Percentiles rank a stretch among this genome's conserved stretches.
Conservation (phyloP, 177 flowering plant genomes). For the Vitis hybrid region DNA sequence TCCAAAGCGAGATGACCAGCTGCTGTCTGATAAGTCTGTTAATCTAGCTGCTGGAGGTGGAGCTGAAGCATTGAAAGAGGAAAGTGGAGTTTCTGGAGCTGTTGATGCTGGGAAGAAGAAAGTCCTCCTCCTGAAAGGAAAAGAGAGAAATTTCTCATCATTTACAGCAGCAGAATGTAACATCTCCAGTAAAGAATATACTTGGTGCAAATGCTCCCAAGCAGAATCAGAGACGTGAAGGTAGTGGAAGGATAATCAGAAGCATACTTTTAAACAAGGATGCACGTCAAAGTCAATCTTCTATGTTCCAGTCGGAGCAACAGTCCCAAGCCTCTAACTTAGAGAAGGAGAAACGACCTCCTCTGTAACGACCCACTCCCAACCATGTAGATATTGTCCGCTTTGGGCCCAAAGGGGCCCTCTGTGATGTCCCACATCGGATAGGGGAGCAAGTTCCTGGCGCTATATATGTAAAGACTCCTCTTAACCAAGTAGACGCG, state of each 20-base stretch:
- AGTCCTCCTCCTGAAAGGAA: slow-evolving; percentile 71
- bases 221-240: slow-evolving; percentile 63
- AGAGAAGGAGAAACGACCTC: slow-evolving; percentile 71
- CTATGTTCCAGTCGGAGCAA: slow-evolving; percentile 45
- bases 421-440: too few relatives aligned
- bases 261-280: slow-evolving; percentile 67
- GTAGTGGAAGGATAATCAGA: slow-evolving; percentile 62
- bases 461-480: too few relatives aligned
- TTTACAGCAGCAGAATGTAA: slow-evolving; percentile 31
- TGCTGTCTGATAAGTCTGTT: slow-evolving; percentile 41
- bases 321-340: slow-evolving; percentile 31
- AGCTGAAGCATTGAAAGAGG: slow-evolving; percentile 43
- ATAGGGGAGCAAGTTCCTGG: too few relatives aligned
- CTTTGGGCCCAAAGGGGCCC: too few relatives aligned
- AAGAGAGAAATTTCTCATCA: slow-evolving; percentile 56
- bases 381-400: too few relatives aligned
- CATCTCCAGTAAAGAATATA: slow-evolving; percentile 36
- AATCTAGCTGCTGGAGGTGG: slow-evolving; percentile 33
- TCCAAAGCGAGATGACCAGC: slow-evolving; percentile 50
- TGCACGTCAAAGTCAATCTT: slow-evolving; percentile 40
- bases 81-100: slow-evolving; percentile 43
- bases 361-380: too few relatives aligned
- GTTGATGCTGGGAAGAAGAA: slow-evolving; percentile 60
- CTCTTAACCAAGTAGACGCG: too few relatives aligned
- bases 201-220: slow-evolving; percentile 25